Percentiles rank a stretch among this genome's conserved stretches.
These are phyloP conservation scores for Puccinia polysora DNA, from an alignment of 1,284 basidiomycete genomes.

Conservation along the genomic window DNA sequence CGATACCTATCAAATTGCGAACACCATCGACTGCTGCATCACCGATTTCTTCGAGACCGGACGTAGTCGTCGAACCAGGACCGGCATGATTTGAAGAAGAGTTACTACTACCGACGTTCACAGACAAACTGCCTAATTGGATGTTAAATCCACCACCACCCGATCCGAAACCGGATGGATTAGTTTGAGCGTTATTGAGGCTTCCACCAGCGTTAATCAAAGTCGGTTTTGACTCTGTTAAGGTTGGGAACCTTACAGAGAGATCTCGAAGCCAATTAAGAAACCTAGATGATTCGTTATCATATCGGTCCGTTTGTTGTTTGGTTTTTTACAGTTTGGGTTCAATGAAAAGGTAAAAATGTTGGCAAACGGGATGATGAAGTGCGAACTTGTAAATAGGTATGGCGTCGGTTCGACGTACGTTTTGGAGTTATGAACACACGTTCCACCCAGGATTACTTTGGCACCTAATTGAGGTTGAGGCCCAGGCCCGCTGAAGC, in stretches of 20 bases:
- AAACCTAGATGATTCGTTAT: conserved; percentile 46
- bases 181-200: conserved; percentile 57
- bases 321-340: not conserved
- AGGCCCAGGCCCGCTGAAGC: conserved; percentile 51
- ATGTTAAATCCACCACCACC: conserved; percentile 61
- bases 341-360: not conserved
- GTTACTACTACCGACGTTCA: conserved; percentile 64
- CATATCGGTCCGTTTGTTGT: not conserved
- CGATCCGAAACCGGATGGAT: conserved; percentile 56
- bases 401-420: too few relatives aligned
- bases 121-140: conserved; percentile 81
- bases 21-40: conserved; percentile 63
- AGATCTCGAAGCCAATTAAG: conserved; percentile 48
- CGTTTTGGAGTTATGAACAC: conserved; percentile 85
- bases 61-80: conserved; percentile 71
- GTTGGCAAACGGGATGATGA: not conserved
- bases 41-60: conserved; percentile 63
- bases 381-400: not conserved
- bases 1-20: conserved; percentile 74
- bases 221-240: conserved; percentile 66
- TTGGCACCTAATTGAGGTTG: conserved; percentile 52
- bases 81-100: conserved; percentile 60
- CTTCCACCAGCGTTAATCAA: conserved; percentile 62
- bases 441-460: conserved; percentile 79
- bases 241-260: conserved; percentile 47